Evolutionary conservation across 2,329 filamentous ascomycete genomes (phyloP).

Genomic region (Raffaelea arxii): DNA sequence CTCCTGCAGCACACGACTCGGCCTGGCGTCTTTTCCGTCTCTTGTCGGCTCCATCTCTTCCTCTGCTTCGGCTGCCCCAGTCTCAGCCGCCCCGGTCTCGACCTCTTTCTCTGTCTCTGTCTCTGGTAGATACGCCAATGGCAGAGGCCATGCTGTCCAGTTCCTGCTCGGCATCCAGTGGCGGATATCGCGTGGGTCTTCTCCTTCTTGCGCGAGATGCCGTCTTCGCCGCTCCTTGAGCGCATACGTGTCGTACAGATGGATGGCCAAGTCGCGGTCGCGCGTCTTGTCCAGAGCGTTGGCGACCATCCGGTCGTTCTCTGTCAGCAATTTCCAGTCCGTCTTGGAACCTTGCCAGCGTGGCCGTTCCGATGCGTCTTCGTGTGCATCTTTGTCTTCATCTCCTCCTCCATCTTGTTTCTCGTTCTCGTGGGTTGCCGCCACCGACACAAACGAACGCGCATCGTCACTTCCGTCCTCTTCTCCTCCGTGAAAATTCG

Average conservation of each 20-base stretch:
- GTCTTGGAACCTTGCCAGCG: constrained; percentile 58
- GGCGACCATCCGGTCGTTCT: constrained; percentile 52
- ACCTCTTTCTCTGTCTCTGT: constrained; percentile 14
- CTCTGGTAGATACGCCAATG: neutral
- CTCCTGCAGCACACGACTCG: constrained; percentile 45
- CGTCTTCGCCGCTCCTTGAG: constrained; percentile 41
- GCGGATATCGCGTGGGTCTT: neutral
- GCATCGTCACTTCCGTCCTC: too few species aligned
- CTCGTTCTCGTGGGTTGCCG: neutral
- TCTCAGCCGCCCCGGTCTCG: constrained; percentile 16
- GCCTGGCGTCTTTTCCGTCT: constrained; percentile 35
- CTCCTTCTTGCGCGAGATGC: neutral
- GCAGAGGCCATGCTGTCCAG: constrained; percentile 85
- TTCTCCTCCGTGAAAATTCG: too few species aligned
- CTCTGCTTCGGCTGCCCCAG: constrained; percentile 19
- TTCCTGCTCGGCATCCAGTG: constrained; percentile 5
- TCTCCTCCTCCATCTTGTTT: neutral
- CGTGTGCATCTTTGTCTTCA: neutral
- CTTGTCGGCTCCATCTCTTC: constrained; percentile 36
- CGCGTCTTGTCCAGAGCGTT: constrained; percentile 53
- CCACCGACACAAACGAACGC: neutral
- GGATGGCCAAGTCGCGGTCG: constrained; percentile 59
- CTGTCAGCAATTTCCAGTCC: constrained; percentile 57
- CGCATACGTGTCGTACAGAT: constrained; percentile 70
- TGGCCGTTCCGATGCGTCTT: constrained; percentile 29